phyloP scores from a whole-genome alignment of 2,329 filamentous ascomycete species.

The Tricladium varicosporioides region DNA sequence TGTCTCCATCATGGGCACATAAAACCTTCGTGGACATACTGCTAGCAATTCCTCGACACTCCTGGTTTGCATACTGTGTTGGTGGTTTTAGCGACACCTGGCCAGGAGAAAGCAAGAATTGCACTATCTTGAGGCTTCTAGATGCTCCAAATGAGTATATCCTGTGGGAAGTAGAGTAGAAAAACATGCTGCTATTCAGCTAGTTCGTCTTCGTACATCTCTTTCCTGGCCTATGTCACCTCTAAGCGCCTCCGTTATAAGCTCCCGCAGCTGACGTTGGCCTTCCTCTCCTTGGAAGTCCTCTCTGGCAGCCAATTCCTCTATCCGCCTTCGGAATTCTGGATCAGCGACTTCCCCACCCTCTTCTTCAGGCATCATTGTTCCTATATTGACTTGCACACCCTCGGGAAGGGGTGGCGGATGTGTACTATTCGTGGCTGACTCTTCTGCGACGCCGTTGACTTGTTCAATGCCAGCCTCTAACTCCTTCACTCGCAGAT shows the following conservation, averaged over 20 bases:
- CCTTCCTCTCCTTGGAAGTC: conserved; percentile 81
- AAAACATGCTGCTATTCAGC: conserved; percentile 39
- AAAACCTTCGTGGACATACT: conserved; percentile 44
- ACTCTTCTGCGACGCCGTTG: conserved; percentile 29
- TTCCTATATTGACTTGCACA: conserved; percentile 73
- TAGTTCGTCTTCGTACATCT: conserved; percentile 61
- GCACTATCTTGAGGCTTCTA: conserved; percentile 53
- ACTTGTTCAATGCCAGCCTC: conserved; percentile 33
- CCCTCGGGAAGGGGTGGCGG: conserved; percentile 71
- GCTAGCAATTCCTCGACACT: conserved; percentile 43
- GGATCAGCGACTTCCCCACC: conserved; percentile 69
- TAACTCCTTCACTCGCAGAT: conserved; percentile 49
- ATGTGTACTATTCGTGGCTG: conserved; percentile 17
- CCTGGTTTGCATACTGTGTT: conserved; percentile 56
- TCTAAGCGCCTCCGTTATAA: conserved; percentile 78
- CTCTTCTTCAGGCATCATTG: conserved; percentile 64
- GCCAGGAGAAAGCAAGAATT: conserved; percentile 46
- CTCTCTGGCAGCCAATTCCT: conserved; percentile 78
- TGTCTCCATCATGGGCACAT: conserved; percentile 52
- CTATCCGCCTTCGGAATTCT: conserved; percentile 81
- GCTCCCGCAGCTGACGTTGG: conserved; percentile 72
- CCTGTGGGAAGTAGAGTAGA: conserved; percentile 53
- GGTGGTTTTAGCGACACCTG: conserved; percentile 49
- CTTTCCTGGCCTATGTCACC: conserved; percentile 65
- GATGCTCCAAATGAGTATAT: conserved; percentile 52